phyloP scores from a whole-genome alignment of 768 basidiomycete genomes.

The Vararia minispora region DNA sequence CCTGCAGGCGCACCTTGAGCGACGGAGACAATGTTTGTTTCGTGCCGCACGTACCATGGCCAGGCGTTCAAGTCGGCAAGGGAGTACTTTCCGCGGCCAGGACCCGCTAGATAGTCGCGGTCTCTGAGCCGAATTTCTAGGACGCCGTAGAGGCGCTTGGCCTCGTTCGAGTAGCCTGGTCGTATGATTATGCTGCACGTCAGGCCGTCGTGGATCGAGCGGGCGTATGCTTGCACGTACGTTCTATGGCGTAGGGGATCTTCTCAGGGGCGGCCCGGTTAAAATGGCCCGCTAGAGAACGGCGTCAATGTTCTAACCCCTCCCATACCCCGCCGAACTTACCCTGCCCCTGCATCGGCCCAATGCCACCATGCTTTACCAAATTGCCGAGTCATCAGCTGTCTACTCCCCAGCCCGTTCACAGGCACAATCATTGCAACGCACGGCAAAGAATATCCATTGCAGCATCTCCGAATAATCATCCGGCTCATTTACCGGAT shows the following conservation, averaged over 20 bases:
- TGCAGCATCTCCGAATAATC: conserved; percentile 63
- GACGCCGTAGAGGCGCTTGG: conserved; percentile 73
- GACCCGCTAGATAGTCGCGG: conserved; percentile 74
- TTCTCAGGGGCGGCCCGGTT: conserved; percentile 50
- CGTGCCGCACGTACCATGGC: conserved; percentile 58
- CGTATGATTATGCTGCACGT: no score
- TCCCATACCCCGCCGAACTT: no score
- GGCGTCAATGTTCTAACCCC: no score
- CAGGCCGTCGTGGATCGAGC: neutral
- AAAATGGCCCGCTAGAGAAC: conserved; percentile 77
- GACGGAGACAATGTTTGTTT: no score
- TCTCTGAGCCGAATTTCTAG: conserved; percentile 65
- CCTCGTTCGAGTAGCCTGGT: conserved; percentile 70
- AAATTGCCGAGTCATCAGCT: neutral
- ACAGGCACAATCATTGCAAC: no score
- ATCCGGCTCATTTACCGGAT: conserved; percentile 38
- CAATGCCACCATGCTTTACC: conserved; percentile 70
- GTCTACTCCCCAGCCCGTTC: no score
- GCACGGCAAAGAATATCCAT: conserved; percentile 79
- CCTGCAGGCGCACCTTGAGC: neutral
- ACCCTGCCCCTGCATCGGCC: conserved; percentile 89
- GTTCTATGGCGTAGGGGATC: conserved; percentile 57
- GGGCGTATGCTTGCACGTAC: conserved; percentile 25
- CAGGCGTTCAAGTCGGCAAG: conserved; percentile 64
- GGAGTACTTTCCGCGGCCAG: conserved; percentile 52